These are phyloP conservation scores for Cornus suecica DNA, from an alignment of 148 eudicot species.

Conservation along the genomic window DNA sequence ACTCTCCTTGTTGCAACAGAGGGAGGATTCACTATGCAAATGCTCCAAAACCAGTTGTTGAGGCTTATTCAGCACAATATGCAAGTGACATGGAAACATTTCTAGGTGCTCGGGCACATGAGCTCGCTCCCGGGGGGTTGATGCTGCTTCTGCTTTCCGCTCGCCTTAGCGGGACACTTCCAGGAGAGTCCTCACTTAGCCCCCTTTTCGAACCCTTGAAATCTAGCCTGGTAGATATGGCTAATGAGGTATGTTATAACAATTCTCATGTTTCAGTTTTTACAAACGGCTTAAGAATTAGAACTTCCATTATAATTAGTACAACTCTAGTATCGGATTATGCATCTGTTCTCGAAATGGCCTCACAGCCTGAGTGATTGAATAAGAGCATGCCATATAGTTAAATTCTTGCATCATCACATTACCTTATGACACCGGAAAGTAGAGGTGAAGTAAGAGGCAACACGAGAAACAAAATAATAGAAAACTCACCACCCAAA, in stretches of 20 bases:
- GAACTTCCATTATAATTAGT: too few relatives aligned
- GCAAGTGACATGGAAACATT: background rate
- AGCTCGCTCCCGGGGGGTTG: background rate
- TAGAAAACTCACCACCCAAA: too few relatives aligned
- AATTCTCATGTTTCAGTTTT: too few relatives aligned
- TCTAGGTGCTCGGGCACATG: background rate
- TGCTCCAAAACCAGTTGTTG: background rate
- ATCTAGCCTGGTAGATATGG: background rate
- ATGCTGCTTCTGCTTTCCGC: background rate
- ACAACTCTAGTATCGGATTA: too few relatives aligned
- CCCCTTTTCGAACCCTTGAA: background rate
- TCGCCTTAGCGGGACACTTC: background rate
- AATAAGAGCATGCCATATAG: too few relatives aligned
- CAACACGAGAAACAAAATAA: too few relatives aligned
- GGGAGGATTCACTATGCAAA: background rate
- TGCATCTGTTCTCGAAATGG: too few relatives aligned
- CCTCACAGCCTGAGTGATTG: too few relatives aligned
- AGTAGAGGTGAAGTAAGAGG: too few relatives aligned
- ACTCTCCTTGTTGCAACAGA: background rate
- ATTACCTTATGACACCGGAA: too few relatives aligned
- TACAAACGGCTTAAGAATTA: too few relatives aligned
- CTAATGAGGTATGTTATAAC: background rate
- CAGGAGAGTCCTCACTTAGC: background rate
- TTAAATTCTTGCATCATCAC: too few relatives aligned
- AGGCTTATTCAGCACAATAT: background rate